Conservation (phyloP, 2,329 filamentous ascomycete genomes). For the Aspergillus fijiensis region DNA sequence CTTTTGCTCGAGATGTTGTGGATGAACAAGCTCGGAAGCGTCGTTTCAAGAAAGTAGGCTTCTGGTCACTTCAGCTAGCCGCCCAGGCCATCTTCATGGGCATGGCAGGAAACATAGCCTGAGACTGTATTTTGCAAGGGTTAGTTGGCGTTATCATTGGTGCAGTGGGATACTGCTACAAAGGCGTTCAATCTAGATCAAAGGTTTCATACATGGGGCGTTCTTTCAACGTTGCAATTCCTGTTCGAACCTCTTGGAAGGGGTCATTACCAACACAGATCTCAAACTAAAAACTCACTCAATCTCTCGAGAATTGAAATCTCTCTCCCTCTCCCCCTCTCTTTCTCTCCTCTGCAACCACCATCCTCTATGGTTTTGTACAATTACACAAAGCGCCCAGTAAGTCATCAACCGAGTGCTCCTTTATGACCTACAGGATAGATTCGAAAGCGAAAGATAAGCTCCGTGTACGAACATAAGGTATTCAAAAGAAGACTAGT, state of each 20-base stretch:
- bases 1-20: constrained; percentile 86
- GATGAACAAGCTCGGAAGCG: constrained; percentile 83
- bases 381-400: too few species aligned
- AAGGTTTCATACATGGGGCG: not conserved
- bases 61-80: constrained; percentile 91
- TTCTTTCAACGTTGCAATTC: not conserved
- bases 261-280: not conserved
- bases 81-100: constrained; percentile 94
- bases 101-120: constrained; percentile 77
- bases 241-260: too few species aligned
- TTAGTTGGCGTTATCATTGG: constrained; percentile 6
- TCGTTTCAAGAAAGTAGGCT: constrained; percentile 89
- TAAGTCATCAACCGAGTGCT: too few species aligned
- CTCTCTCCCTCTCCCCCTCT: too few species aligned
- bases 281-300: not conserved
- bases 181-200: constrained; percentile 11
- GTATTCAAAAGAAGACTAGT: too few species aligned
- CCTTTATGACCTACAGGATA: too few species aligned
- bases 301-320: too few species aligned
- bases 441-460: too few species aligned
- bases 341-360: too few species aligned
- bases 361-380: too few species aligned
- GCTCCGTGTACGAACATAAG: too few species aligned
- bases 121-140: constrained; percentile 27
- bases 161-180: constrained; percentile 10